Conservation (phyloP, 2,329 filamentous ascomycete genomes). For the Cercospora janseana region DNA sequence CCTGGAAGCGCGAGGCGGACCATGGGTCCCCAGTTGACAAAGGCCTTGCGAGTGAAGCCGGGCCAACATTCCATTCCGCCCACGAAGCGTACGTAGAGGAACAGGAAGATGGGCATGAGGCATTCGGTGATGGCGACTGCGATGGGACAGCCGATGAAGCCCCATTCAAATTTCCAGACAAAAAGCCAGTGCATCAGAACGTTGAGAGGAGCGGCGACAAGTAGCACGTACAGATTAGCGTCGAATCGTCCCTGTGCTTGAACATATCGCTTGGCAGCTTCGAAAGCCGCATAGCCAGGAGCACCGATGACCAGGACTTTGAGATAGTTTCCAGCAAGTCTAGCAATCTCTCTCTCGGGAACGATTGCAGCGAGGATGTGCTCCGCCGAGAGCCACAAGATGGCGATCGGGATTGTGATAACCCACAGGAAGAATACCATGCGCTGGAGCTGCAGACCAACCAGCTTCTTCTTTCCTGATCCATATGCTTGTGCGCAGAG, state of each 20-base stretch:
- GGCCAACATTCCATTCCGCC: conserved; percentile 77
- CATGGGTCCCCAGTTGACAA: conserved; percentile 79
- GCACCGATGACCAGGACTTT: conserved; percentile 67
- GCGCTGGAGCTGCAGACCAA: conserved; percentile 77
- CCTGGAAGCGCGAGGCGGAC: conserved; percentile 83
- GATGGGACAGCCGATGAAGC: conserved; percentile 77
- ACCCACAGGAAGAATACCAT: conserved; percentile 76
- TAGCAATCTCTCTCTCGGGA: conserved; percentile 68
- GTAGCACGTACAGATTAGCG: conserved; percentile 76
- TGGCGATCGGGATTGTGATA: conserved; percentile 68
- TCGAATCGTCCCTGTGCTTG: conserved; percentile 86
- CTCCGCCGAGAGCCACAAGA: conserved; percentile 69
- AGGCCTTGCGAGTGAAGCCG: conserved; percentile 67
- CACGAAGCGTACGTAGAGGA: conserved; percentile 70
- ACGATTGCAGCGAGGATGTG: conserved; percentile 63
- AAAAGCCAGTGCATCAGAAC: conserved; percentile 77
- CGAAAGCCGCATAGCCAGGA: conserved; percentile 73
- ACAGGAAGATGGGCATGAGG: conserved; percentile 68
- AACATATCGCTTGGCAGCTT: conserved; percentile 78
- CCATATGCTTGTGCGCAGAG: conserved; percentile 93
- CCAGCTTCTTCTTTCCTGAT: conserved; percentile 82
- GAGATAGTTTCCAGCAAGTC: conserved; percentile 70
- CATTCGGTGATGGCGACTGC: conserved; percentile 74
- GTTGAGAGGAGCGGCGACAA: conserved; percentile 80
- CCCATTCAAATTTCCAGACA: conserved; percentile 63